These are phyloP conservation scores for Colletotrichum sp. DNA, from an alignment of 2,329 filamentous ascomycete species.

Conservation along the genomic window DNA sequence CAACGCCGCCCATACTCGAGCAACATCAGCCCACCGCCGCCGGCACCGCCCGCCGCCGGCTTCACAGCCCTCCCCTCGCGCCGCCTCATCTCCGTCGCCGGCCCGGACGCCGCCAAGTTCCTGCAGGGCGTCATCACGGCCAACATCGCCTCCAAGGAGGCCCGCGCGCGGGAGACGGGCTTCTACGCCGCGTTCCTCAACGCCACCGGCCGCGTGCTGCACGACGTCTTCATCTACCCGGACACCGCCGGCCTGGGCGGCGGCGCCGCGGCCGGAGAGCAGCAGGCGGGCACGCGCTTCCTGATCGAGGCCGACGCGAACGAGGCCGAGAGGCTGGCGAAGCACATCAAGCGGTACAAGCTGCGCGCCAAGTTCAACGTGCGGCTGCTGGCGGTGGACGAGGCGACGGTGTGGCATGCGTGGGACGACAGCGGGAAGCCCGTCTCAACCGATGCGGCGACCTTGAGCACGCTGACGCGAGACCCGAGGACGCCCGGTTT, in stretches of 20 bases:
- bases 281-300: conserved; percentile 40
- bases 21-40: conserved; percentile 36
- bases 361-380: conserved; percentile 80
- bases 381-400: conserved; percentile 66
- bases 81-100: conserved; percentile 78
- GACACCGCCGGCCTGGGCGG: conserved; percentile 39
- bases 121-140: conserved; percentile 88
- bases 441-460: not conserved
- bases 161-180: conserved; percentile 47
- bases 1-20: conserved; percentile 31
- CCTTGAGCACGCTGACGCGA: conserved; percentile 39
- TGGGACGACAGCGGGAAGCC: conserved; percentile 63
- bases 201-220: conserved; percentile 80
- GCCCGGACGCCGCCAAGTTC: conserved; percentile 81
- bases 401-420: conserved; percentile 73
- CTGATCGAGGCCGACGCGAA: conserved; percentile 82
- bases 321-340: conserved; percentile 66
- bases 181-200: conserved; percentile 88
- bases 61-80: conserved; percentile 71
- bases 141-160: conserved; percentile 54
- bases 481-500: conserved; percentile 62
- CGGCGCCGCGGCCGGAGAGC: conserved; percentile 23
- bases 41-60: conserved; percentile 50
- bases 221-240: conserved; percentile 91
- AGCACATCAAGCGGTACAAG: conserved; percentile 85